A percentile compares a stretch with the other conserved stretches of the same genome.
Conservation (phyloP, 1,284 basidiomycete genomes). For the Ganoderma boninense region DNA sequence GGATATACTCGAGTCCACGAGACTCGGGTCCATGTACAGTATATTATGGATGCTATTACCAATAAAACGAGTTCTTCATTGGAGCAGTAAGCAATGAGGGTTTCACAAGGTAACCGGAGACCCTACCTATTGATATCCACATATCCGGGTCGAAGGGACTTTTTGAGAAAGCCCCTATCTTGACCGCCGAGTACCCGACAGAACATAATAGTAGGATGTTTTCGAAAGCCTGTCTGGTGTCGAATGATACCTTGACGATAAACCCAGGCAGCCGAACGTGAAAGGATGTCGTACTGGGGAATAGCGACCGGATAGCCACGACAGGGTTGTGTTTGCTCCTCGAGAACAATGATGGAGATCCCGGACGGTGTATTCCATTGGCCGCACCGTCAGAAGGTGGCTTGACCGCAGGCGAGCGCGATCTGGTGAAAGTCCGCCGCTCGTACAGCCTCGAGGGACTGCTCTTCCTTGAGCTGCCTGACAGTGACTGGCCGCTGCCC, state of each 20-base stretch:
- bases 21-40: conserved; percentile 71
- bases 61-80: conserved; percentile 66
- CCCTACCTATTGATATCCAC: conserved; percentile 56
- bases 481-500: conserved; percentile 26
- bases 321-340: conserved; percentile 33
- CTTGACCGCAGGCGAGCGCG: conserved; percentile 60
- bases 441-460: conserved; percentile 36
- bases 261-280: conserved; percentile 52
- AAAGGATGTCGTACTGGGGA: conserved; percentile 54
- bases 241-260: conserved; percentile 56
- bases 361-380: conserved; percentile 41
- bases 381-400: conserved; percentile 35
- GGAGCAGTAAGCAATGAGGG: conserved; percentile 28
- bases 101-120: not conserved
- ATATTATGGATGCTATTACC: conserved; percentile 63
- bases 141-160: conserved; percentile 39
- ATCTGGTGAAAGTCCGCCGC: conserved; percentile 59
- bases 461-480: conserved; percentile 37
- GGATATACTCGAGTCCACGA: conserved; percentile 44
- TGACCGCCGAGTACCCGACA: conserved; percentile 51
- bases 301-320: conserved; percentile 42
- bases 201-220: conserved; percentile 61
- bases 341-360: conserved; percentile 41
- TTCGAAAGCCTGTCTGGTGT: conserved; percentile 66
- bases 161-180: conserved; percentile 38